These are phyloP conservation scores for Delonix regia DNA, from an alignment of 306 rosid species.

Conservation along the genomic window DNA sequence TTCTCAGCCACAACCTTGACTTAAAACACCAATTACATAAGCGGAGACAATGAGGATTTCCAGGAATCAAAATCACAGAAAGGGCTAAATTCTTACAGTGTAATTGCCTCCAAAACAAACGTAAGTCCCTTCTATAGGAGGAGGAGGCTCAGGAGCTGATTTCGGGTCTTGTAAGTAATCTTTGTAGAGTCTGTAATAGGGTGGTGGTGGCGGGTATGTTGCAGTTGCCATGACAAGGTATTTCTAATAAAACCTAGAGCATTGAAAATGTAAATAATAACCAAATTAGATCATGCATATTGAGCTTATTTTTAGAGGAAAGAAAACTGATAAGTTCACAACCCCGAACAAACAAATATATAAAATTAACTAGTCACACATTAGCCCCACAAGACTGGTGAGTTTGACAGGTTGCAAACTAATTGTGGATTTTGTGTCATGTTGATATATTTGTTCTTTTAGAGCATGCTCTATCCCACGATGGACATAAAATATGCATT, in stretches of 20 bases:
- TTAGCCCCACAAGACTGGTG: background rate
- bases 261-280: conserved; percentile 4
- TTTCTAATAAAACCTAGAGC: conserved; percentile 23
- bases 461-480: background rate
- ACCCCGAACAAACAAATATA: background rate
- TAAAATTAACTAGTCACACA: background rate
- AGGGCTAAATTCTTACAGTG: conserved; percentile 52
- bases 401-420: background rate
- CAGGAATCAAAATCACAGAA: background rate
- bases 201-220: conserved; percentile 92
- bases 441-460: background rate
- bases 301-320: background rate
- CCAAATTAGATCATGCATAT: background rate
- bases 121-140: conserved; percentile 82
- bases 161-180: conserved; percentile 78
- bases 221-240: conserved; percentile 73
- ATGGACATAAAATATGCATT: background rate
- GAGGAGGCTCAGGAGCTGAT: conserved; percentile 86
- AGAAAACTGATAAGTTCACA: background rate
- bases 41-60: background rate
- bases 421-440: background rate
- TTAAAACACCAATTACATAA: background rate
- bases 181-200: conserved; percentile 83
- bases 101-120: conserved; percentile 77
- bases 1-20: conserved; percentile 21